Percentiles rank a stretch among this genome's conserved stretches.
Conservation (phyloP, 108 stramenopile genomes). For the Fragilaria radians region DNA sequence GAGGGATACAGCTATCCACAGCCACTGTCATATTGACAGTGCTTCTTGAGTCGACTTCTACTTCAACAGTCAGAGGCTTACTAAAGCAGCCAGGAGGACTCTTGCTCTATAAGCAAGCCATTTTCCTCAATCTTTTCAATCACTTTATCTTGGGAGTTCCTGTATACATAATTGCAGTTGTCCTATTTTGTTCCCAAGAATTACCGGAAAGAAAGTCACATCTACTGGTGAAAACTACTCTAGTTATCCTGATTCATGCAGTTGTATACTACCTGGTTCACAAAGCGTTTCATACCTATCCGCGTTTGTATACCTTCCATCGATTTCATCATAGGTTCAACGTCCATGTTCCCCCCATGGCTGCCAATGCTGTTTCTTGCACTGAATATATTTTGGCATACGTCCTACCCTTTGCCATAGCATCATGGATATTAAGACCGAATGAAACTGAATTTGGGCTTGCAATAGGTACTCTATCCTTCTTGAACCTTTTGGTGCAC, state of each 20-base stretch:
- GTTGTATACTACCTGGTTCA: constrained; percentile 17
- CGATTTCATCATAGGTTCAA: constrained; percentile 25
- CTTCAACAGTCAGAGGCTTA: constrained; percentile 14
- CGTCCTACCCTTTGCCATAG: constrained; percentile 23
- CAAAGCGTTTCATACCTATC: constrained; percentile 21
- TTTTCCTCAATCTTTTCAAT: constrained; percentile 18
- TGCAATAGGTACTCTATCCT: constrained; percentile 7
- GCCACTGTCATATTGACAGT: constrained; percentile 10
- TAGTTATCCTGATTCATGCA: constrained; percentile 13
- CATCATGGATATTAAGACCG: not conserved
- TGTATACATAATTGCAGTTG: constrained; percentile 14
- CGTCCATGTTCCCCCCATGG: constrained; percentile 12
- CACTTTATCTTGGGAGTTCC: constrained; percentile 21
- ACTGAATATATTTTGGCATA: constrained; percentile 30
- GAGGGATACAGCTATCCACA: constrained; percentile 4
- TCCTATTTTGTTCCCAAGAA: not conserved
- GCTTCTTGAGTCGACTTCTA: constrained; percentile 5
- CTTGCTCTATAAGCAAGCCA: constrained; percentile 12
- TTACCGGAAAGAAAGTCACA: not conserved
- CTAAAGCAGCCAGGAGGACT: constrained; percentile 24
- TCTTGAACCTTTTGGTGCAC: constrained; percentile 25
- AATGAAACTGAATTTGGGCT: not conserved
- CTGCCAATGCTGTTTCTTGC: constrained; percentile 28
- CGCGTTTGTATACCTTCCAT: constrained; percentile 14
- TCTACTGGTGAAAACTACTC: not conserved